Evolutionary conservation across 805 yeast genomes (phyloP).

Genomic region (Starmerella cellae): DNA sequence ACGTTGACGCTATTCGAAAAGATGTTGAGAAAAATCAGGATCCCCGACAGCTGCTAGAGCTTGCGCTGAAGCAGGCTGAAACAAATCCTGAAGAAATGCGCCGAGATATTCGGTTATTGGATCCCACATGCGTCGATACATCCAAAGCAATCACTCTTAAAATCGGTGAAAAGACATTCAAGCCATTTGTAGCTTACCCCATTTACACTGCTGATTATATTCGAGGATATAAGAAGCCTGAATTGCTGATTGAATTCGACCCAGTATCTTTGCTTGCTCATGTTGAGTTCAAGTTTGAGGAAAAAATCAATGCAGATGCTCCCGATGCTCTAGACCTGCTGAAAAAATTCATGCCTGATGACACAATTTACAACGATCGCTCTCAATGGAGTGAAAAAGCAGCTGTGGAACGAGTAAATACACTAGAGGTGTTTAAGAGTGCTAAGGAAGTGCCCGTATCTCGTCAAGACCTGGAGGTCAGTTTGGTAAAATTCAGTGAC

Average conservation of each 20-base stretch:
- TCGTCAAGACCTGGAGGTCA: not conserved
- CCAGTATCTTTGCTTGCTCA: conserved; percentile 61
- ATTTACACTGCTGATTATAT: conserved; percentile 79
- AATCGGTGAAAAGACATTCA: conserved; percentile 31
- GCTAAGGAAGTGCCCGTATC: conserved; percentile 34
- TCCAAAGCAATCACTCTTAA: conserved; percentile 19
- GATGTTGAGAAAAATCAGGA: conserved; percentile 9
- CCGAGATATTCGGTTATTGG: conserved; percentile 11
- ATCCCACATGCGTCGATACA: conserved; percentile 16
- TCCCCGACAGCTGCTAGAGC: conserved; percentile 7
- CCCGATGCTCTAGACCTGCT: conserved; percentile 48
- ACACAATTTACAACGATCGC: conserved; percentile 48
- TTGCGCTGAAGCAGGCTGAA: conserved; percentile 15
- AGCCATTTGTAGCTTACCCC: conserved; percentile 80
- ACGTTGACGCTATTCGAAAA: conserved; percentile 1
- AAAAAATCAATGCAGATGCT: conserved; percentile 37
- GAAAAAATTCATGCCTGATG: conserved; percentile 47
- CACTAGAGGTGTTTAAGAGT: too few species aligned
- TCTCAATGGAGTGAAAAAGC: conserved; percentile 45
- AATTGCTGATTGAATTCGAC: conserved; percentile 54
- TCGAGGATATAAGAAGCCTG: conserved; percentile 65
- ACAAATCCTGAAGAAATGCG: conserved; percentile 17
- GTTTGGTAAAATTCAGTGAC: not conserved
- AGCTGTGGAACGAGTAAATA: too few species aligned
- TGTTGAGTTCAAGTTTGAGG: conserved; percentile 42